Percentiles rank a stretch among this genome's conserved stretches.
phyloP scores from a whole-genome alignment of 805 yeast species.

The Metschnikowia drakensbergensis region DNA sequence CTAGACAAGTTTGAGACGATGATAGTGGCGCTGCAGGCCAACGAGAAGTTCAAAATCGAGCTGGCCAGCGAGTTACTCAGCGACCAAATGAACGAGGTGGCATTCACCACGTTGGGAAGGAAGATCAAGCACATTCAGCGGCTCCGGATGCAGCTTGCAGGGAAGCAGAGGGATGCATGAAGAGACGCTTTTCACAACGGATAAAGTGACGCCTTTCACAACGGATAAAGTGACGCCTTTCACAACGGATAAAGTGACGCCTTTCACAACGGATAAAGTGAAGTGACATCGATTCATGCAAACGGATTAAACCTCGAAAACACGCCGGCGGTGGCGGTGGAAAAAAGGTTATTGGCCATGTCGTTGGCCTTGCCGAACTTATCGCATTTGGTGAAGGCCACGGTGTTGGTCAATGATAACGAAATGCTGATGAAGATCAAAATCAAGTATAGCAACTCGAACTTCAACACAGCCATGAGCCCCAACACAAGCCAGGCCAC shows the following conservation, averaged over 20 bases:
- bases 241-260: too few relatives aligned
- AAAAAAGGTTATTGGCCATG: constrained; percentile 55
- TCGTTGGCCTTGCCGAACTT: constrained; percentile 82
- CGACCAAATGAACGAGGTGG: constrained; percentile 5
- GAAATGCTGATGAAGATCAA: constrained; percentile 65
- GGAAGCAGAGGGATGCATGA: background rate
- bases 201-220: too few relatives aligned
- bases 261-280: too few relatives aligned
- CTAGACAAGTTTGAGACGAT: constrained; percentile 27
- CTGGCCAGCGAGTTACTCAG: constrained; percentile 7
- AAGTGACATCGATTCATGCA: constrained; percentile 3
- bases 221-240: too few relatives aligned
- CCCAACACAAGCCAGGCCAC: constrained; percentile 72
- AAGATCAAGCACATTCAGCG: constrained; percentile 20
- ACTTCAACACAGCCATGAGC: constrained; percentile 69
- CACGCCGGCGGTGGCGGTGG: constrained; percentile 46
- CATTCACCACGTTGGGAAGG: constrained; percentile 12
- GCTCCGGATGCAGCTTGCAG: background rate
- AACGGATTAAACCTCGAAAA: constrained; percentile 48
- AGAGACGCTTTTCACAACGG: too few relatives aligned
- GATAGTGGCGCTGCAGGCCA: constrained; percentile 13
- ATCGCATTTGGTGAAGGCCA: constrained; percentile 90
- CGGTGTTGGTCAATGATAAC: constrained; percentile 74
- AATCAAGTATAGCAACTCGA: constrained; percentile 64
- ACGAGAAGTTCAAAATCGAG: background rate